These are phyloP conservation scores for Wickerhamomyces alni DNA, from an alignment of 805 yeast species.

Conservation along the genomic window DNA sequence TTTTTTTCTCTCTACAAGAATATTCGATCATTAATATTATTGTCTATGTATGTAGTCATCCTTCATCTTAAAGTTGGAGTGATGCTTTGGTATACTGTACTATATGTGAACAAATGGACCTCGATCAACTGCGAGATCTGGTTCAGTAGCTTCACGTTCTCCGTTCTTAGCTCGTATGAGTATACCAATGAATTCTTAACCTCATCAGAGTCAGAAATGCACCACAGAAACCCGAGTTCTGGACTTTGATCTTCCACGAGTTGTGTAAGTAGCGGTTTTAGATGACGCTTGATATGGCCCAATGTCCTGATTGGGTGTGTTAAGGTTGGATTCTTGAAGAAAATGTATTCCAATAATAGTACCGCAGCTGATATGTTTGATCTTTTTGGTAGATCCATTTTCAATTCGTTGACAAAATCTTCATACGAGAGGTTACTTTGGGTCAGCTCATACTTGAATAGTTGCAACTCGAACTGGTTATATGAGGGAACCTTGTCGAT, in stretches of 20 bases:
- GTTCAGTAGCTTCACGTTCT: too few relatives aligned
- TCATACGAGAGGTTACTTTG: background rate
- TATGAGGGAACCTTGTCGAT: background rate
- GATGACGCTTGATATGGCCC: background rate
- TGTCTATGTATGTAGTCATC: too few relatives aligned
- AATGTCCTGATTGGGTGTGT: background rate
- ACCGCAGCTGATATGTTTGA: background rate
- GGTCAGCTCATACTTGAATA: constrained; percentile 2
- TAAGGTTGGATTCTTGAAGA: background rate
- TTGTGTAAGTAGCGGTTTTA: background rate
- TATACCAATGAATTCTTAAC: background rate
- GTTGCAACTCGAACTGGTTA: constrained; percentile 2
- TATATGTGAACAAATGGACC: too few relatives aligned
- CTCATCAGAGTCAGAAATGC: background rate
- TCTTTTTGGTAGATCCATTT: background rate
- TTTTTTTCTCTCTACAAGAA: too few relatives aligned
- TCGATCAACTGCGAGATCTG: too few relatives aligned
- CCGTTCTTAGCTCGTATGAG: background rate
- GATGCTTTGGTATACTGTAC: too few relatives aligned
- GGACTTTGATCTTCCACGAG: background rate
- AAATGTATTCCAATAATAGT: background rate
- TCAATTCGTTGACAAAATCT: background rate
- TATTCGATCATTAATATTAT: too few relatives aligned
- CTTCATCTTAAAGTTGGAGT: too few relatives aligned
- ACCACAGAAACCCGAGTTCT: background rate